Evolutionary conservation across 1,139 yeast species (phyloP).

Genomic region (Candida mesenterica): DNA sequence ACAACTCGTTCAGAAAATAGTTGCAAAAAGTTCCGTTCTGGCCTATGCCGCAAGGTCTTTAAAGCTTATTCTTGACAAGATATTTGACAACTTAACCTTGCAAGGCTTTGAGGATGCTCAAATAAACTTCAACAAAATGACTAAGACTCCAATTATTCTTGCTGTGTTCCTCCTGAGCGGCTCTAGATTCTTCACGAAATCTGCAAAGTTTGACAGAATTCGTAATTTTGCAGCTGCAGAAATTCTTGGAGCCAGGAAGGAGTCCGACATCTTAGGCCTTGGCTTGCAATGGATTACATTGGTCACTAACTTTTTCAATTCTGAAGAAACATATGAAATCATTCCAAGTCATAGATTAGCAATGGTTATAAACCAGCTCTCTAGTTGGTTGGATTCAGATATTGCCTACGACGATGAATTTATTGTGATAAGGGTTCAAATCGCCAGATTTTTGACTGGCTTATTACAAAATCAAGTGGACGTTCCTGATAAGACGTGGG

Average conservation of each 20-base stretch:
- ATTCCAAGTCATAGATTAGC: constrained; percentile 59
- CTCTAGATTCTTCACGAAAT: constrained; percentile 30
- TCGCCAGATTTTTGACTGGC: constrained; percentile 47
- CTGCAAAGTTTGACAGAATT: constrained; percentile 45
- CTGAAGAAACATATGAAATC: constrained; percentile 33
- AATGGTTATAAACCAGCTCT: constrained; percentile 55
- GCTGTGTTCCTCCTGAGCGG: constrained; percentile 38
- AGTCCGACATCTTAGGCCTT: constrained; percentile 32
- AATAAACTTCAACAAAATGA: constrained; percentile 30
- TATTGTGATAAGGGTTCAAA: constrained; percentile 46
- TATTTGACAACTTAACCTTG: constrained; percentile 29
- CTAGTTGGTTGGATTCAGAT: constrained; percentile 61
- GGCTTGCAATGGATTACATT: constrained; percentile 51
- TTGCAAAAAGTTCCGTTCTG: neutral
- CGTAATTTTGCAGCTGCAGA: constrained; percentile 67
- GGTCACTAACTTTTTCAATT: constrained; percentile 47
- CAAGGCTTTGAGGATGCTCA: constrained; percentile 24
- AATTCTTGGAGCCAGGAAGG: constrained; percentile 51
- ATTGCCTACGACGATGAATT: constrained; percentile 59
- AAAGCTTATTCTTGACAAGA: constrained; percentile 19
- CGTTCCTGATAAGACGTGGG: constrained; percentile 34
- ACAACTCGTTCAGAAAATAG: constrained; percentile 1
- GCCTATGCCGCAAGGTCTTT: constrained; percentile 31
- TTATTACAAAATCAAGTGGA: constrained; percentile 16
- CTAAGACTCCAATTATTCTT: constrained; percentile 34